Evolutionary conservation across 2,329 filamentous ascomycete species (phyloP).

Genomic region (Phaeosphaeriaceae sp.): DNA sequence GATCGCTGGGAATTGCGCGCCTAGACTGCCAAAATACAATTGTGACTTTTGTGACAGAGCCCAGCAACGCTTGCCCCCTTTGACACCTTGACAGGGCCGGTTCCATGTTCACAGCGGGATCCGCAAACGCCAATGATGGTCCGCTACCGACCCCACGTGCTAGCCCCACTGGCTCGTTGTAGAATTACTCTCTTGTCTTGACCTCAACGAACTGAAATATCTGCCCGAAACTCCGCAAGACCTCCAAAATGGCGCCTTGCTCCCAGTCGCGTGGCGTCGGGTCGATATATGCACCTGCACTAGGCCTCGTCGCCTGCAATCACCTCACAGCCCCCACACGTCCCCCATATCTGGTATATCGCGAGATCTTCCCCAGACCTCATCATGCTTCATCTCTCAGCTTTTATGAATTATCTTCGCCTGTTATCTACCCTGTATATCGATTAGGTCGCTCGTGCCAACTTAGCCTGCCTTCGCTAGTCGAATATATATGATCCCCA

Average conservation of each 20-base stretch:
- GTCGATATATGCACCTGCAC: slow-evolving; percentile 11
- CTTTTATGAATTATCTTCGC: slow-evolving; percentile 1
- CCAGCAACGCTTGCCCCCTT: slow-evolving; percentile 11
- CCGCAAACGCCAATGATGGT: slow-evolving; percentile 28
- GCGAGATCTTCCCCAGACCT: slow-evolving; percentile 24
- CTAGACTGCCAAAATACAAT: slow-evolving; percentile 2
- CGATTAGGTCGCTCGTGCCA: too few species aligned
- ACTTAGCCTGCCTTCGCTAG: not conserved
- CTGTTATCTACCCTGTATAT: not conserved
- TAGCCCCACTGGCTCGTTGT: slow-evolving; percentile 17
- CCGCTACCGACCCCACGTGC: slow-evolving; percentile 31
- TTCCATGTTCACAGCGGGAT: slow-evolving; percentile 5
- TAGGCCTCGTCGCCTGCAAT: slow-evolving; percentile 13
- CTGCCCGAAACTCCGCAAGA: slow-evolving; percentile 19
- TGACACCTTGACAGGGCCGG: slow-evolving; percentile 16
- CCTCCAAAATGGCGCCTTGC: slow-evolving; percentile 16
- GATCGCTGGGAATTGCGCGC: slow-evolving; percentile 15
- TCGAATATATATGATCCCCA: slow-evolving; percentile 13
- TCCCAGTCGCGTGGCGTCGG: slow-evolving; percentile 33
- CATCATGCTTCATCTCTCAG: slow-evolving; percentile 1
- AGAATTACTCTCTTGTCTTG: slow-evolving; percentile 11
- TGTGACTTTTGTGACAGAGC: slow-evolving; percentile 1
- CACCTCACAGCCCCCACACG: slow-evolving; percentile 29
- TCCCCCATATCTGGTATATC: slow-evolving; percentile 25
- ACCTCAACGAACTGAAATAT: slow-evolving; percentile 19